These are phyloP conservation scores for Suillus weaverae DNA, from an alignment of 768 basidiomycete genomes.

Conservation along the genomic window DNA sequence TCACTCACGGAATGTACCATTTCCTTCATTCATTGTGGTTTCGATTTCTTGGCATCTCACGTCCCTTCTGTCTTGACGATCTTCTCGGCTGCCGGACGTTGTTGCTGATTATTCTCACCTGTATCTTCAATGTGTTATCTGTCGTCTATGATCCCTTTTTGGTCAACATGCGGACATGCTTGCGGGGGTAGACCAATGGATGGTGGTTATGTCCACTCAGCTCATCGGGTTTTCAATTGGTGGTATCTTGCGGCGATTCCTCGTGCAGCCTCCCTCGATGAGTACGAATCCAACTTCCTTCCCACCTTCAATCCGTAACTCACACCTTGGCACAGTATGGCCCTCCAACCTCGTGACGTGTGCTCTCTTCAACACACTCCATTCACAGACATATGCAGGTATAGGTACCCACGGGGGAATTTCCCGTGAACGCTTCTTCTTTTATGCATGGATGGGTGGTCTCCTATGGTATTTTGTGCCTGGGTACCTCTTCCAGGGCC, in stretches of 20 bases:
- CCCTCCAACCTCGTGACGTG: conserved; percentile 69
- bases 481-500: conserved; percentile 69
- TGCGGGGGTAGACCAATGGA: conserved; percentile 47
- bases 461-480: conserved; percentile 59
- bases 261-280: conserved; percentile 61
- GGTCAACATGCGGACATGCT: neutral
- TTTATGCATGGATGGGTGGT: conserved; percentile 37
- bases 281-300: conserved; percentile 34
- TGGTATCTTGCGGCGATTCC: conserved; percentile 57
- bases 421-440: conserved; percentile 55
- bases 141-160: neutral
- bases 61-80: too few relatives aligned
- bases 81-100: neutral
- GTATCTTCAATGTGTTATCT: neutral
- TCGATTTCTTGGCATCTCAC: neutral
- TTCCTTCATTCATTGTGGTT: neutral
- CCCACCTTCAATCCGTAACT: neutral
- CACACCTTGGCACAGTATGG: conserved; percentile 52
- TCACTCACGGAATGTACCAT: conserved; percentile 8
- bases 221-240: conserved; percentile 65
- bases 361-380: conserved; percentile 73
- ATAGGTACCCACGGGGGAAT: conserved; percentile 46
- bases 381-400: conserved; percentile 51
- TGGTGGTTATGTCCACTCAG: conserved; percentile 71
- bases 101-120: neutral